phyloP scores from a whole-genome alignment of 2,329 filamentous ascomycete species.

The Hypoxylon sp. region DNA sequence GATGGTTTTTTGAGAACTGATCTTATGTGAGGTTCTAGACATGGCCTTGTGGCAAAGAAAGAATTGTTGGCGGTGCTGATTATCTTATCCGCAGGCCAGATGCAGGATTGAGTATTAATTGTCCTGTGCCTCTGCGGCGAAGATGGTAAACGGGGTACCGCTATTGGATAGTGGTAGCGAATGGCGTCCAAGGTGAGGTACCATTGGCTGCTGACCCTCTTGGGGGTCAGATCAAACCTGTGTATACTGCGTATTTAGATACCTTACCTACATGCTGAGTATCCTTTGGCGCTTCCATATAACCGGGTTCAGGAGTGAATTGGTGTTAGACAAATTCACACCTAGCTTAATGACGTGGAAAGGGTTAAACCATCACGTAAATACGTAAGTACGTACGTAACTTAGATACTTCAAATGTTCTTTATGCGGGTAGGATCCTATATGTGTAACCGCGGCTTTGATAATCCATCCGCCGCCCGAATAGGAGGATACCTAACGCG shows the following conservation, averaged over 20 bases:
- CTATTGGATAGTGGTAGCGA: slow-evolving; percentile 32
- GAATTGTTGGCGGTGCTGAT: slow-evolving; percentile 14
- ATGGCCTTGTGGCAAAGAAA: slow-evolving; percentile 24
- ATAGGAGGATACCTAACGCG: neutral
- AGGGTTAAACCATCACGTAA: slow-evolving; percentile 11
- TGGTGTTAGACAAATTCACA: slow-evolving; percentile 27
- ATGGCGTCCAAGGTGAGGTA: slow-evolving; percentile 16
- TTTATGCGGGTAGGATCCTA: slow-evolving; percentile 33
- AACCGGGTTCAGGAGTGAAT: slow-evolving; percentile 23
- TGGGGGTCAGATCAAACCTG: slow-evolving; percentile 7
- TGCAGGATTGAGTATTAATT: slow-evolving; percentile 27
- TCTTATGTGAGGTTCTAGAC: slow-evolving; percentile 8
- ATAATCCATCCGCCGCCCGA: slow-evolving; percentile 5
- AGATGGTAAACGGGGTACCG: slow-evolving; percentile 6
- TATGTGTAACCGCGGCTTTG: slow-evolving; percentile 26
- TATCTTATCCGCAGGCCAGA: slow-evolving; percentile 19
- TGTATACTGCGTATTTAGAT: slow-evolving; percentile 4
- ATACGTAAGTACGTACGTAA: slow-evolving; percentile 24
- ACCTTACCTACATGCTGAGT: neutral
- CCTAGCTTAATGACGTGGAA: slow-evolving; percentile 30
- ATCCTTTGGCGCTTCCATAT: slow-evolving; percentile 21
- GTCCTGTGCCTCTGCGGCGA: slow-evolving; percentile 35
- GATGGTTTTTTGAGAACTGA: neutral
- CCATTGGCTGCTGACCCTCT: slow-evolving; percentile 14
- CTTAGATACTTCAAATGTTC: slow-evolving; percentile 8